Evolutionary conservation across 352 stramenopile genomes (phyloP).

Genomic region (Saprolegnia parasitica): DNA sequence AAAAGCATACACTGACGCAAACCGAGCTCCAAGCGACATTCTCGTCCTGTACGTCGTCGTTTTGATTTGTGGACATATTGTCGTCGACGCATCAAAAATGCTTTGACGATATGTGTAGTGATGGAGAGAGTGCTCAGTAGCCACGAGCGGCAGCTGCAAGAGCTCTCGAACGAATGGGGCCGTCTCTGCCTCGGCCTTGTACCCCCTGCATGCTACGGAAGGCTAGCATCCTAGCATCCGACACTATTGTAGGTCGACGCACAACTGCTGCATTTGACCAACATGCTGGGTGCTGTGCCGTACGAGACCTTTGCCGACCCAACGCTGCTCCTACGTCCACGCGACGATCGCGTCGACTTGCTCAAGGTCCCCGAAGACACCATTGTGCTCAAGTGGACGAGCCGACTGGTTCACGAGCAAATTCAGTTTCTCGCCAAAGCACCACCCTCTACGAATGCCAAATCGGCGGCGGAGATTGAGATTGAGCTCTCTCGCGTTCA

Average conservation of each 20-base stretch:
- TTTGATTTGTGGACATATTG: not conserved
- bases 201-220: too few relatives aligned
- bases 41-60: not conserved
- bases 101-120: not conserved
- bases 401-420: conserved; percentile 32
- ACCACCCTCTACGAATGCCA: not conserved
- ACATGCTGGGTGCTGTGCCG: conserved; percentile 52
- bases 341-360: conserved; percentile 52
- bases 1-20: conserved; percentile 7
- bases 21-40: not conserved
- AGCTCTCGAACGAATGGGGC: conserved; percentile 62
- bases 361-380: conserved; percentile 45
- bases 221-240: not conserved
- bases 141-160: conserved; percentile 55
- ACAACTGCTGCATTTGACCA: conserved; percentile 47
- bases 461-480: not conserved
- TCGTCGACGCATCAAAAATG: not conserved
- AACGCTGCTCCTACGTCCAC: conserved; percentile 40
- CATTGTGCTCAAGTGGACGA: conserved; percentile 70
- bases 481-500: conserved; percentile 34
- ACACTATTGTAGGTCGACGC: conserved; percentile 34
- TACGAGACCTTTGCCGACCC: conserved; percentile 45
- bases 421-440: not conserved
- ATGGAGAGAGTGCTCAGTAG: conserved; percentile 28
- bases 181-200: conserved; percentile 49